Base-by-base conservation (phyloP, 805 yeast genomes). In the Zygosaccharomyces bisporus region DNA sequence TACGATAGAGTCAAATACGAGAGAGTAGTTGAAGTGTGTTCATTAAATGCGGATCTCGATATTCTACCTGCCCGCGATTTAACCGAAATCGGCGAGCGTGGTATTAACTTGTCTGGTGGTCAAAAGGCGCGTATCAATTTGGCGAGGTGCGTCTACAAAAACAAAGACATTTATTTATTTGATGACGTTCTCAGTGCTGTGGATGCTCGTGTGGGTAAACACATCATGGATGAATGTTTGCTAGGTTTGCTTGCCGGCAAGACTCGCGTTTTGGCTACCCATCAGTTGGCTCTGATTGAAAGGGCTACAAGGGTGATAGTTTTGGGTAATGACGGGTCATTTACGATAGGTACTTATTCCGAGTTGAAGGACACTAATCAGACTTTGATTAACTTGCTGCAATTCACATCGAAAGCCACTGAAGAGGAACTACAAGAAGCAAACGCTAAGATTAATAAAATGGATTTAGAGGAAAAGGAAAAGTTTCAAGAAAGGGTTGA, bases 181-280 rank as follows among this genome's bases (percentile, higher is more conserved):
- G 95, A 86, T 59, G 95, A 86, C 60, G 88, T 86, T 12, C 71
- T 86, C 45, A 79, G 86, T 67, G 95, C 95, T 4, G 95, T 86
- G 6, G 95, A 86, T 64, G 88, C 91, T 24, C 80, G 86, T 56
- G 95, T 86, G 35, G 95, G 93, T n/a, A 77, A 76, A 45, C 88
- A 81, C 55, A 83, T 86, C 41, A 77, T 86, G 75, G 73, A 78
- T 35, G 71, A 77, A 32, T 87, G 95, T 64, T 62, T 87, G 34
- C 51, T 75, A 48, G 89, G 86, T 0, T 47, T 79, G 20, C 59
- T 88, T 47, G 65, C 67, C 32, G 63, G 65, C 14, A 78, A 75
- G 55, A 88, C 96, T 0, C 73, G 93, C 54, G 56, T 88, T 8
- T 70, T 87, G 55, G 95, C 95, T 2, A 88, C 96, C 0, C 96